Evolutionary conservation across 2,329 filamentous ascomycete genomes (phyloP), one percentile per base, ranked within the genome.

Genomic region (Sclerotinia minor): DNA sequence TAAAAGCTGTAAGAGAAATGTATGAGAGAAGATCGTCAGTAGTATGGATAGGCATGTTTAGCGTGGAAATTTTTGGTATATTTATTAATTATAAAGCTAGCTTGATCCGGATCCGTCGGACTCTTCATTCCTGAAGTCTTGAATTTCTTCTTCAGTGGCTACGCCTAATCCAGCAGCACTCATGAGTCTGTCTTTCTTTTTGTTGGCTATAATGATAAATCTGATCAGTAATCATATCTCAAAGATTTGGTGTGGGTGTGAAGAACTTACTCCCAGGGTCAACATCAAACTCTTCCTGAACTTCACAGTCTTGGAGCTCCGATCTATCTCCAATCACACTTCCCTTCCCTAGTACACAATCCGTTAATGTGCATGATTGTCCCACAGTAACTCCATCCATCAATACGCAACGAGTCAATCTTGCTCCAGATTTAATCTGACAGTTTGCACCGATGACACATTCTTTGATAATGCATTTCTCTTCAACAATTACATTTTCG

Each of bases 351-450:
- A 98, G 80, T 44, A 98, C 91, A 76, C 94, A 97, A 29, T 92
- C 91, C 1, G 91, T 95, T 64, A 98, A 82, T 78, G 92, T 92
- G 76, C 90, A 94, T 54, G 90, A 89, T 74, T 92, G 91, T 19
- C 92, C 94, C 17, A 99, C 85, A 9, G 92, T 88, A 0, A 92
- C 94, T 4, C 92, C 92, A 69, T 98, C 94, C 92, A 98, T 97
- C 26, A 98, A 81, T 59, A 98, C 79, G 78, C 94, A 98, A 71
- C 94, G 87, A n/a, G 88, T 89, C 55, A 99, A 80, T 72, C 94
- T 91, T 41, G 91, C 92, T n/a, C 93, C 92, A 73, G 90, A 88
- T 70, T 89, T 88, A 71, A 99, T 94, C 74, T 91, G 89, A 77
- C 92, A 96, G 73, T 92, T 92, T 5, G 92, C 87, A 3, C 95